phyloP scores from a whole-genome alignment of 2,329 filamentous ascomycete genomes.

The Aureobasidium subglaciale region DNA sequence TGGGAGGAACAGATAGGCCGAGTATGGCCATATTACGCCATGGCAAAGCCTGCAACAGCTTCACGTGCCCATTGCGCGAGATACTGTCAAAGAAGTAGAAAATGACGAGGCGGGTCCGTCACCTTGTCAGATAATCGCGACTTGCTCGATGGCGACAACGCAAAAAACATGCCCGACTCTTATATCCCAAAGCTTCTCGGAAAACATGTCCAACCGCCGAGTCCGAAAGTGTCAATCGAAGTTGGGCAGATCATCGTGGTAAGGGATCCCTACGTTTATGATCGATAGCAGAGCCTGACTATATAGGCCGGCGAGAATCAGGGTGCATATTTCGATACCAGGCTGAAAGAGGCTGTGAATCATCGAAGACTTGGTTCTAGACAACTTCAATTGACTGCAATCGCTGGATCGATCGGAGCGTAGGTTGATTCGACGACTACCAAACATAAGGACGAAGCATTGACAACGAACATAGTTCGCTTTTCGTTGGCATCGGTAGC shows the following conservation, averaged over 20 bases:
- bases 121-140: no score
- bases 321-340: neutral
- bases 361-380: constrained; percentile 47
- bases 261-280: neutral
- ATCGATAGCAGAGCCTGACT: neutral
- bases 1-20: no score
- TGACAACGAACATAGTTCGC: constrained; percentile 11
- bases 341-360: neutral
- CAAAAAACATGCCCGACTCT: no score
- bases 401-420: constrained; percentile 23
- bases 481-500: constrained; percentile 45
- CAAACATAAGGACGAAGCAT: neutral
- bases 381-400: constrained; percentile 26
- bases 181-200: no score
- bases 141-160: no score
- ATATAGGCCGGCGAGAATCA: neutral
- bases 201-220: neutral
- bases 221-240: neutral
- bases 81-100: no score
- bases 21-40: no score
- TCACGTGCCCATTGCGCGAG: no score
- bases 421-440: neutral
- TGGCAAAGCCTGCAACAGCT: no score
- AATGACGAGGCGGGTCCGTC: no score
- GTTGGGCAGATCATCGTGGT: neutral